phyloP scores from a whole-genome alignment of 139 green algal species.

The Choricystis sp. region DNA sequence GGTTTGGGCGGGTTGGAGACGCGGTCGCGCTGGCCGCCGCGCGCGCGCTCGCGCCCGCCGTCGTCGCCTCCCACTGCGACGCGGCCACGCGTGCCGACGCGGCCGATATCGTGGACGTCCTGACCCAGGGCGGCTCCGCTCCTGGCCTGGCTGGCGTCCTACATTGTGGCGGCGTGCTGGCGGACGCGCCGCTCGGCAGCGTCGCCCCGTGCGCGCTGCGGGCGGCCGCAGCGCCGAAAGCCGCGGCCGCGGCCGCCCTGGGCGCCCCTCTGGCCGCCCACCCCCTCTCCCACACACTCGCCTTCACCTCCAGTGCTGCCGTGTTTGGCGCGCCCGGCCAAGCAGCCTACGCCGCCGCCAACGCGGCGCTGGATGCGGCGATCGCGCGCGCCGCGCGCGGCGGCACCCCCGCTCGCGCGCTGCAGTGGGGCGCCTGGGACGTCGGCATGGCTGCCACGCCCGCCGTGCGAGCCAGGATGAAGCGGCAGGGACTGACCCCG shows the following conservation, averaged over 20 bases:
- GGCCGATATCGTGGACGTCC: neutral
- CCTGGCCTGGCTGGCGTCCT: slow-evolving; percentile 17
- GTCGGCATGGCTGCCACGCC: slow-evolving; percentile 33
- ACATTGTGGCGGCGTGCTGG: slow-evolving; percentile 54
- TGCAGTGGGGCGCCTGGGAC: slow-evolving; percentile 72
- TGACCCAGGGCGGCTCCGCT: neutral
- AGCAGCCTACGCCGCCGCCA: slow-evolving; percentile 42
- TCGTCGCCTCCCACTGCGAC: neutral
- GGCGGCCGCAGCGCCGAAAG: slow-evolving; percentile 37
- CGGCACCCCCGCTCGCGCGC: slow-evolving; percentile 24
- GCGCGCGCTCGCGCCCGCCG: too few relatives aligned
- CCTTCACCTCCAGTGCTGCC: slow-evolving; percentile 39
- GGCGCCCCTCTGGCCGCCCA: neutral
- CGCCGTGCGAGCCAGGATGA: slow-evolving; percentile 20
- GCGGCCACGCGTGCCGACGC: neutral
- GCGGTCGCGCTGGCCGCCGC: neutral
- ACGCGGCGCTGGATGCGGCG: slow-evolving; percentile 19
- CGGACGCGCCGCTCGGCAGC: slow-evolving; percentile 41
- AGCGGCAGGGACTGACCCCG: slow-evolving; percentile 30
- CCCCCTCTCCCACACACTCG: slow-evolving; percentile 11
- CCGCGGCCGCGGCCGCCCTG: neutral
- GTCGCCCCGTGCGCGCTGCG: slow-evolving; percentile 26
- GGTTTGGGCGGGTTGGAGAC: neutral
- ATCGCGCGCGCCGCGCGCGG: neutral
- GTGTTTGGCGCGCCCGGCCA: slow-evolving; percentile 36